These are phyloP conservation scores for Fusarium buxicola DNA, from an alignment of 2,329 filamentous ascomycete genomes.

Conservation along the genomic window DNA sequence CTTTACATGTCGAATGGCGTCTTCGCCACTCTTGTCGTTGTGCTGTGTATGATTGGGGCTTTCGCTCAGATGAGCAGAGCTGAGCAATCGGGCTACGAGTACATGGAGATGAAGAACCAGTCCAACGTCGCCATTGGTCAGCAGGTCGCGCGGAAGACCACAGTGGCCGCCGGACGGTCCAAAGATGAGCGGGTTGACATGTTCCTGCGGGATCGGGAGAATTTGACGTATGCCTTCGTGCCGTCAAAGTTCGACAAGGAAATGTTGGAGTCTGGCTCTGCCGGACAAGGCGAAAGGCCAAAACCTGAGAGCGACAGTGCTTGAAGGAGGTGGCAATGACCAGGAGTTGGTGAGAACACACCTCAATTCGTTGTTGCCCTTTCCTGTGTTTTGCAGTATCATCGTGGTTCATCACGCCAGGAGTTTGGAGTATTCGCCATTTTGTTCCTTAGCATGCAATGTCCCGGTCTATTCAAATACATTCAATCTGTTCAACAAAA, in stretches of 20 bases:
- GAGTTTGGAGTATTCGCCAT: conserved; percentile 27
- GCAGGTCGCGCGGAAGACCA: conserved; percentile 64
- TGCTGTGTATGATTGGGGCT: conserved; percentile 76
- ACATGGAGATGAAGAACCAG: conserved; percentile 74
- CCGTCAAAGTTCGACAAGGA: conserved; percentile 48
- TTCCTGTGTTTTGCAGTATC: neutral
- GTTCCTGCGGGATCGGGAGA: conserved; percentile 81
- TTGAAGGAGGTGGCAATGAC: conserved; percentile 7
- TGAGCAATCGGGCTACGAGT: conserved; percentile 68
- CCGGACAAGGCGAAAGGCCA: conserved; percentile 6
- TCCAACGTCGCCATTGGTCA: conserved; percentile 74
- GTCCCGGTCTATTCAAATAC: neutral
- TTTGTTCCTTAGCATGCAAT: neutral
- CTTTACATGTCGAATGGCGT: conserved; percentile 81
- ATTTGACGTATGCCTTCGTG: conserved; percentile 49
- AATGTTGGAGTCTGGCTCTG: conserved; percentile 18
- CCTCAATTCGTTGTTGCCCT: conserved; percentile 5
- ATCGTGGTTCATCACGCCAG: conserved; percentile 29
- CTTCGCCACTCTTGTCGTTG: conserved; percentile 77
- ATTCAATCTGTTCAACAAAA: neutral
- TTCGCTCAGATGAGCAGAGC: conserved; percentile 79
- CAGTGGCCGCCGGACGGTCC: conserved; percentile 63
- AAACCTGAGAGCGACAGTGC: neutral
- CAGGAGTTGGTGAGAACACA: conserved; percentile 27
- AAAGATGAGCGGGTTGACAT: conserved; percentile 77